Conservation (phyloP, 306 rosid genomes). For the Elaeagnus macrophylla region DNA sequence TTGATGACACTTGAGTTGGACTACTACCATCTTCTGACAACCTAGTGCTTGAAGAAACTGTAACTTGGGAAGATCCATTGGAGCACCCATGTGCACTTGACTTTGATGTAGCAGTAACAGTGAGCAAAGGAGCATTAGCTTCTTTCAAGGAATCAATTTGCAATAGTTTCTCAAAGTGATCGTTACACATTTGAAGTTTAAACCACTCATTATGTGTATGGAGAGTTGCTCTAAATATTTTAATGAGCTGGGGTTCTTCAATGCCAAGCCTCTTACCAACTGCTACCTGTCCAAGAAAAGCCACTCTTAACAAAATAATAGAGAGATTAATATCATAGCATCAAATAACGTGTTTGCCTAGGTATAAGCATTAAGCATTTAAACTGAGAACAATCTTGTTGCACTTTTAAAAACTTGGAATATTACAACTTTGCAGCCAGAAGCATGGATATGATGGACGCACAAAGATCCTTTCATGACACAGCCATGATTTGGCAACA, state of each 20-base stretch:
- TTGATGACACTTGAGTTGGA: slow-evolving; percentile 68
- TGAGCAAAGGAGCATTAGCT: slow-evolving; percentile 42
- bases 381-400: neutral
- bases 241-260: slow-evolving; percentile 94
- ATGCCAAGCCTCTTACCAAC: slow-evolving; percentile 86
- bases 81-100: slow-evolving; percentile 68
- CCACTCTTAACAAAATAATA: slow-evolving; percentile 3
- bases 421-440: no score
- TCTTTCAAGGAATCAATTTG: slow-evolving; percentile 83
- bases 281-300: slow-evolving; percentile 52
- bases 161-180: slow-evolving; percentile 74
- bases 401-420: no score
- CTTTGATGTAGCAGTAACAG: slow-evolving; percentile 43
- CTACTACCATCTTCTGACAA: slow-evolving; percentile 85
- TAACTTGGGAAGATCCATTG: slow-evolving; percentile 75
- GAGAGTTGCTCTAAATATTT: slow-evolving; percentile 76
- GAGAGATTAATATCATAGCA: neutral
- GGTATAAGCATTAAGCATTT: neutral
- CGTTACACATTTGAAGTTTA: slow-evolving; percentile 97
- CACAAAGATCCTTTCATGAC: no score
- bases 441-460: no score
- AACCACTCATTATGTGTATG: slow-evolving; percentile 91
- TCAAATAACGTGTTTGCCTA: neutral
- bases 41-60: slow-evolving; percentile 60
- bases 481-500: no score